Evolutionary conservation across 2,329 filamentous ascomycete genomes (phyloP), one percentile per base, ranked within the genome.

Genomic region (Zymoseptoria tritici): DNA sequence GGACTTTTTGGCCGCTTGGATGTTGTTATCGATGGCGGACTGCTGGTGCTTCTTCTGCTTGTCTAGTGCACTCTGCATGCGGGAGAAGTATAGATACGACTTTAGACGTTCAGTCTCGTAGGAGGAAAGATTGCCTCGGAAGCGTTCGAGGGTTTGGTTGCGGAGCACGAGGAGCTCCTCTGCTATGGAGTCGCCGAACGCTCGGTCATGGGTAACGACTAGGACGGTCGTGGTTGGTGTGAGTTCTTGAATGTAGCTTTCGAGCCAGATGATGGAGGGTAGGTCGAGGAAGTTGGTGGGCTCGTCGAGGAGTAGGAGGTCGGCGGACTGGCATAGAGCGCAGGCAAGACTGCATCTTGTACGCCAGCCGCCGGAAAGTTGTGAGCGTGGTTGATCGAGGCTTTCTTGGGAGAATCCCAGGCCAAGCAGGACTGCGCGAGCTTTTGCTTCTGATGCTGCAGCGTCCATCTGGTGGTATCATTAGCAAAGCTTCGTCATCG

Each of bases 261-360:
- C 87, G 1, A 96, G 79, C 90, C 91, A 95, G 58, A 96, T 84
- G 59, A 96, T 91, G 1, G 89, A 89, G 0, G 91, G 80, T 0
- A 95, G 78, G 68, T 95, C 90, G 1, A 95, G 81, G 70, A 90
- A 95, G 70, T 95, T 95, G 36, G 90, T 95, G 0, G 91, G 91
- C 71, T 95, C 90, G 71, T 95, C 90, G 2, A 95, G 83, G 55
- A 95, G 86, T 60, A 95, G 79, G 2, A 95, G 84, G 65, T 95
- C 90, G 0, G 86, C 83, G 7, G 87, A 83, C 62, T 91, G 87
- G 1, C 90, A 82, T 3, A 95, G 78, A 0, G 85, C 83, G 2
- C 74, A 75, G 2, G 77, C 78, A 9, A 79, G 71, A 51, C 72
- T 72, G 54, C 75, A 77, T 11, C 77, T 69, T 22, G 76, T 79